Evolutionary conservation across 179 eudicot species (phyloP), one percentile per base, ranked within the genome.

Genomic region (Carnegiea gigantea): DNA sequence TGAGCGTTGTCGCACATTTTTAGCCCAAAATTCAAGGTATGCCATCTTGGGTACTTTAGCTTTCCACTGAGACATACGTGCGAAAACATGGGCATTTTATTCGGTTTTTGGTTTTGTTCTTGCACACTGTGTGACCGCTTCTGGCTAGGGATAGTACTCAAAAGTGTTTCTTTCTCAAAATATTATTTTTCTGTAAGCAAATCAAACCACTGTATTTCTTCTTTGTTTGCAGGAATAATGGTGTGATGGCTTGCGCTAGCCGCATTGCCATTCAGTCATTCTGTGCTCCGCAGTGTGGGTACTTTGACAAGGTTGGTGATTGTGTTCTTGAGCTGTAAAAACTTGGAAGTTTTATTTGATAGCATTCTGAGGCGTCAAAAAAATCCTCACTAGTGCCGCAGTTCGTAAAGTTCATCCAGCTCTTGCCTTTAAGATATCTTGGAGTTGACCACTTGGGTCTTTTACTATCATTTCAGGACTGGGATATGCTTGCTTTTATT

Each of bases 241-340:
- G 88, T 62, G 85, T 77, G 77, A 77, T 85, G 49, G 84, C 88
- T 76, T 82, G 88, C 82, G 90, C 88, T 30, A 89, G 95, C 65
- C 95, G 97, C 72, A 88, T 95, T 40, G 97, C 98, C 77, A 89
- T 95, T 80, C 98, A 95, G 80, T 93, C 98, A 79, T 80, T 95
- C 9, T 91, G 92, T 89, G 89, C 98, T 53, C 98, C 98, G 46
- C 98, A 95, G 77, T 95, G 98, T 81, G 97, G 88, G 75, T 93
- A 83, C 82, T 92, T 85, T 79, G 88, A 87, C 85, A 89, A 86
- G 94, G 98, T 92, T 68, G 85, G 57, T 77, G 60, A 71, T 43
- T 54, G 33, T 24, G 49, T n/a, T 21, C 77, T 80, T 44, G 51
- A 54, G 64, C 46, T 15, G 17, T 51, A 5, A 20, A 57, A 57